Conservation (phyloP, 306 rosid species). For the Quercus glauca region DNA sequence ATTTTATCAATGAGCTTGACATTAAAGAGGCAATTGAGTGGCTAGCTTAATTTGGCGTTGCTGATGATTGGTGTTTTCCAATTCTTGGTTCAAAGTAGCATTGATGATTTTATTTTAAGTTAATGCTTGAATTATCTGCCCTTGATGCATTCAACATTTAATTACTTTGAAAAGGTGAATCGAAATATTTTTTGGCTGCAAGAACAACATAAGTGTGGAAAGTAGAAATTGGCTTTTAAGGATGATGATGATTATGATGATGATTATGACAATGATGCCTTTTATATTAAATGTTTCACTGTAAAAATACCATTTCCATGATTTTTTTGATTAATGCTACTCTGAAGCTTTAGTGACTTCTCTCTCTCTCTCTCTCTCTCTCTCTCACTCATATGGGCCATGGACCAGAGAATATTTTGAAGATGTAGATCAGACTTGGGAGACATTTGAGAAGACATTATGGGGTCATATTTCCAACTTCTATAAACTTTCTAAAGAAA, state of each 20-base stretch:
- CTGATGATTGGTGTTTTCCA: background rate
- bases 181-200: background rate
- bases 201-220: background rate
- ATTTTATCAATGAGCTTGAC: background rate
- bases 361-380: background rate
- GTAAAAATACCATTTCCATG: constrained; percentile 2
- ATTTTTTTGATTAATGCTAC: background rate
- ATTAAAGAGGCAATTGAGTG: background rate
- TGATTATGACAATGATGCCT: background rate
- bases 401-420: constrained; percentile 80
- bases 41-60: background rate
- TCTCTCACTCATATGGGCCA: constrained; percentile 19
- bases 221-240: background rate
- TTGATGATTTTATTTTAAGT: background rate
- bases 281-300: background rate
- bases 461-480: constrained; percentile 88
- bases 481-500: constrained; percentile 89
- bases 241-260: constrained; percentile 1
- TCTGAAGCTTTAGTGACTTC: background rate
- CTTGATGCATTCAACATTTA: too few relatives aligned
- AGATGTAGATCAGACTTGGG: constrained; percentile 95
- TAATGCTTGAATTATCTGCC: too few relatives aligned
- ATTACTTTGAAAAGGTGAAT: background rate
- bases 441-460: constrained; percentile 88
- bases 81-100: background rate